A percentile compares a stretch with the other conserved stretches of the same genome.
Evolutionary conservation across 306 rosid genomes (phyloP).

Genomic region (Dicorynia guianensis): DNA sequence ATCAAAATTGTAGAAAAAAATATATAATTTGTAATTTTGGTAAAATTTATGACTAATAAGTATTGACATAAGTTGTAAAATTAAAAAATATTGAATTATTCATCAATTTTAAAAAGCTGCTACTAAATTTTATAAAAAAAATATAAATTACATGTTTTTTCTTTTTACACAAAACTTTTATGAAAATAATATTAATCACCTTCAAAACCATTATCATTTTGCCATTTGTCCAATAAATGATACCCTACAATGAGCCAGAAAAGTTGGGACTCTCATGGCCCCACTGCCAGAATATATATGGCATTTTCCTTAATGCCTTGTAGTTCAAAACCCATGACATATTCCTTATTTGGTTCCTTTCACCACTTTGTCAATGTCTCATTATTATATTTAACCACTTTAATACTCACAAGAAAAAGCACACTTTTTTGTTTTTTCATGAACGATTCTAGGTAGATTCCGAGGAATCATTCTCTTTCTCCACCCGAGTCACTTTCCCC

Average conservation of each 20-base stretch:
- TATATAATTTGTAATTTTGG: no score
- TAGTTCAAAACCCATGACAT: conserved; percentile 38
- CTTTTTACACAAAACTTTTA: no score
- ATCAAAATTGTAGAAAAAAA: no score
- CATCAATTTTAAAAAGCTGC: no score
- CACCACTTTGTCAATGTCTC: conserved; percentile 5
- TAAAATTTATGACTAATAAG: no score
- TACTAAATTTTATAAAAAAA: no score
- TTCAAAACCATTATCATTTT: not conserved
- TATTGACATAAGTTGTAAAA: no score
- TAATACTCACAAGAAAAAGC: conserved; percentile 3
- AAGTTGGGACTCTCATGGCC: not conserved
- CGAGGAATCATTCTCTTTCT: conserved; percentile 53
- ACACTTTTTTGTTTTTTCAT: conserved; percentile 33
- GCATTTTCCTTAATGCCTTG: conserved; percentile 17
- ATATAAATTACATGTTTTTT: no score
- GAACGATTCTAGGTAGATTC: conserved; percentile 52
- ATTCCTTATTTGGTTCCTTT: conserved; percentile 45
- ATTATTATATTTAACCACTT: not conserved
- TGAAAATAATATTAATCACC: not conserved
- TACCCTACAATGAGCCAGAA: not conserved
- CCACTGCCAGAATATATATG: not conserved
- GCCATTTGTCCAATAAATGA: not conserved
- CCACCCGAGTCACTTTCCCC: conserved; percentile 25
- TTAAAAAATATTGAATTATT: no score